Base-by-base conservation (phyloP, 768 basidiomycete genomes). In the Serendipita sp. region DNA sequence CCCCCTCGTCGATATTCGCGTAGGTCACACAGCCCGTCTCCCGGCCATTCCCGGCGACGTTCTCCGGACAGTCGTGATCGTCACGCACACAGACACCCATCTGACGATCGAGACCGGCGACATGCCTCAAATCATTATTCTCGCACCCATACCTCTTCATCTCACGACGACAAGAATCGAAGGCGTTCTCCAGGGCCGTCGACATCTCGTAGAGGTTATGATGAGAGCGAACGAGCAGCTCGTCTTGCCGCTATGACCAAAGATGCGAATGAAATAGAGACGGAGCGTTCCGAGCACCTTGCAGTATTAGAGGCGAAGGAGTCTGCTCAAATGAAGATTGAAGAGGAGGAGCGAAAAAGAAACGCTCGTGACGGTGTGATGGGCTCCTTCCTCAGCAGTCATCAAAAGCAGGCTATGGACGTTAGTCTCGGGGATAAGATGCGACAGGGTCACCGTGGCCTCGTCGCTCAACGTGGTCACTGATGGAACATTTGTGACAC, bases 201-300 rank as follows among this genome's bases (percentile, higher is more conserved):
- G 32, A 34, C 41, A 10, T 58, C 64, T 35, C 79, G 34, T 78
- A 79, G 10, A 68, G 73, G 60, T 70, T 74, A 48, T 56, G 66
- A 18, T 68, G 67, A 74, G 5, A 78, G 80, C 0, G 86, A 85
- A 34, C 86, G 93, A 38, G 85, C 85, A 2, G 88, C 89, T 32
- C 85, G 89, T n/a, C 78, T 98, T 34, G 94, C 91, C 0, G 88
- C 91, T 3, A 98, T 98, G 95, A 75, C 85, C 28, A 75, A 80
- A 1, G 83, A 86, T 66, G 95, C 95, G 0, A 73, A 77, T n/a
- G 73, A 74, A 5, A 79, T 91, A 76, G 80, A 82, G 52, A 73
- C 74, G 0, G 85, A 91, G 51, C 84, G 94, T 30, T 82, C 86
- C 66, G 81, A 84, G 67, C 83, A 88, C 23, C 76, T 98, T 8